Evolutionary conservation across 2,329 filamentous ascomycete species (phyloP).

Genomic region (Neonectria magnoliae): DNA sequence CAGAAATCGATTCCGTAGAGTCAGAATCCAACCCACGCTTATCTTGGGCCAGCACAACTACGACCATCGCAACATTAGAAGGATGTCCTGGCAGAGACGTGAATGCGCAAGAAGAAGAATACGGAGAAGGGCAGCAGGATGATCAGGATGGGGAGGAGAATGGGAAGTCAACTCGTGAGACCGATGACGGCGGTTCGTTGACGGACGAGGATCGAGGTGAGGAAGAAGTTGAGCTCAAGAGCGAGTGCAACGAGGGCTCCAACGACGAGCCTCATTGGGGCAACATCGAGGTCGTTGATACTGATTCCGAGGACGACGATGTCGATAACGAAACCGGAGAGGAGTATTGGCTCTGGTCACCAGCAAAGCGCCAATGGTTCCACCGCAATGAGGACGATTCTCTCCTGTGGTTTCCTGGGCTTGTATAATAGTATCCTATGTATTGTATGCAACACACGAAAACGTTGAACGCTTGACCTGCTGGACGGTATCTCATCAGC

Average conservation of each 20-base stretch:
- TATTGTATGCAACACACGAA: not conserved
- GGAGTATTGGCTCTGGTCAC: constrained; percentile 27
- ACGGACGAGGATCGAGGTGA: not conserved
- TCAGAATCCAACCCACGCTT: not conserved
- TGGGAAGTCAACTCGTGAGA: not conserved
- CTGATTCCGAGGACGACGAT: not conserved
- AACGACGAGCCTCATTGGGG: not conserved
- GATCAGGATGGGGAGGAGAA: not conserved
- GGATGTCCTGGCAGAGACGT: not conserved
- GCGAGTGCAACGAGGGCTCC: not conserved
- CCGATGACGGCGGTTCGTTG: not conserved
- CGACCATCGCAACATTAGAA: not conserved
- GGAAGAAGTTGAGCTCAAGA: not conserved
- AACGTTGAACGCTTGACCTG: not conserved
- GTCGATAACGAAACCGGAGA: not conserved
- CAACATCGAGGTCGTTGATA: constrained; percentile 10
- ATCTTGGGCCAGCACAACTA: not conserved
- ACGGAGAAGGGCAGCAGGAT: not conserved
- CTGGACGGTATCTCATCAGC: not conserved
- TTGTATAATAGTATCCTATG: not conserved
- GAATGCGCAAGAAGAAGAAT: not conserved
- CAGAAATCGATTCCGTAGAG: not conserved
- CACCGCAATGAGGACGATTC: constrained; percentile 7
- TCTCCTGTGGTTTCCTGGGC: constrained; percentile 15
- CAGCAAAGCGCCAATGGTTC: constrained; percentile 1